phyloP scores from a whole-genome alignment of 257 asterid genomes.

The Fraxinus excelsior region DNA sequence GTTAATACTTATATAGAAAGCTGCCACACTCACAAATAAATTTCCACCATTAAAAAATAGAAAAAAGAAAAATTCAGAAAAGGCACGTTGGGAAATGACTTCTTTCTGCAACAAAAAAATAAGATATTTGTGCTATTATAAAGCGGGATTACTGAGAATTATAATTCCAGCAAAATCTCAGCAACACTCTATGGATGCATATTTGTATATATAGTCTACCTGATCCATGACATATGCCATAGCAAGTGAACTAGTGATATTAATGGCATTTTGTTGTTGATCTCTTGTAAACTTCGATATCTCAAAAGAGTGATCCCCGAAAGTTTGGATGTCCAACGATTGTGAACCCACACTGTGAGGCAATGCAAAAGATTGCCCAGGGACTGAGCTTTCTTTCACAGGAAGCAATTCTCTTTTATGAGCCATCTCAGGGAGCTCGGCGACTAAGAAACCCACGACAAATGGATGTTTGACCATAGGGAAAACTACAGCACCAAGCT shows the following conservation, averaged over 20 bases:
- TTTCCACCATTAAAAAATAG: neutral
- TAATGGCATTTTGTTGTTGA: constrained; percentile 70
- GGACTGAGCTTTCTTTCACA: constrained; percentile 37
- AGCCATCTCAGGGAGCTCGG: constrained; percentile 66
- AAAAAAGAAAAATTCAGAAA: constrained; percentile 7
- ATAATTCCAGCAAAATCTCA: neutral
- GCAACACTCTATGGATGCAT: neutral
- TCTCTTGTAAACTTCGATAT: constrained; percentile 54
- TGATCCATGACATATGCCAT: constrained; percentile 97
- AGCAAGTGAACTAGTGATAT: constrained; percentile 80
- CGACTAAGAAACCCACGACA: constrained; percentile 93
- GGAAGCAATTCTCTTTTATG: constrained; percentile 45
- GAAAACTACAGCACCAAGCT: constrained; percentile 83
- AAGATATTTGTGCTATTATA: neutral
- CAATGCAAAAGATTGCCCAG: constrained; percentile 45
- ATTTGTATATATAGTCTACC: constrained; percentile 43
- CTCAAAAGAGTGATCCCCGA: constrained; percentile 44
- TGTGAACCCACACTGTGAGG: constrained; percentile 43
- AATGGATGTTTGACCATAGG: constrained; percentile 95
- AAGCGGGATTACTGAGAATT: constrained; percentile 14
- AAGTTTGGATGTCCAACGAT: constrained; percentile 43
- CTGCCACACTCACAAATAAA: neutral
- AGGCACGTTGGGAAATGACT: neutral
- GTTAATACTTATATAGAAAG: constrained; percentile 12
- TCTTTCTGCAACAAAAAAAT: constrained; percentile 15